Conservation (phyloP, 2,329 filamentous ascomycete species). For the Ceratocystis destructans region DNA sequence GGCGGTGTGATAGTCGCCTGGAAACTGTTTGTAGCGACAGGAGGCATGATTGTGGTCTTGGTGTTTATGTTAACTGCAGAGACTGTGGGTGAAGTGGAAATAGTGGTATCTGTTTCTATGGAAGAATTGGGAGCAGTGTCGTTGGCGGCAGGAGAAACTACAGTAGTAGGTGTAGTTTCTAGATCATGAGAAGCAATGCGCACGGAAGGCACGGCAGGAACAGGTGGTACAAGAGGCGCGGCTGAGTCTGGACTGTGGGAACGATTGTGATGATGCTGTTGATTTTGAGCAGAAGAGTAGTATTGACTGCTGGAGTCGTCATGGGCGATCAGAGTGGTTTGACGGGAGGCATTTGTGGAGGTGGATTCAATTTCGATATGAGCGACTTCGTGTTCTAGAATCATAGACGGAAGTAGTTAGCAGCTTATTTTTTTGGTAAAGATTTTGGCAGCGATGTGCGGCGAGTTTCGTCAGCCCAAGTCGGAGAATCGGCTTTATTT, state of each 20-base stretch:
- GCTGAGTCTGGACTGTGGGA: neutral
- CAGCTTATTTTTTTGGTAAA: conserved; percentile 6
- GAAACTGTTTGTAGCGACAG: conserved; percentile 4
- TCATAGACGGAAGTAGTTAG: conserved; percentile 4
- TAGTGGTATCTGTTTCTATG: neutral
- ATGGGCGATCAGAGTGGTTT: conserved; percentile 13
- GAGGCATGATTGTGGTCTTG: neutral
- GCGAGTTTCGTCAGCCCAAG: neutral
- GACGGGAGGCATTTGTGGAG: conserved; percentile 12
- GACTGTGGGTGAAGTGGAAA: neutral
- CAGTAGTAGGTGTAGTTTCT: conserved; percentile 12
- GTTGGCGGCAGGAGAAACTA: neutral
- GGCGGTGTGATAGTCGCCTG: conserved; percentile 17
- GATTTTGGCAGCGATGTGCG: neutral
- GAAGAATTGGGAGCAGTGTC: conserved; percentile 1
- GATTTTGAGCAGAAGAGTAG: neutral
- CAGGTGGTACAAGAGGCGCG: neutral
- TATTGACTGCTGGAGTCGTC: neutral
- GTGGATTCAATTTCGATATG: conserved; percentile 11
- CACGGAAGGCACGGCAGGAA: conserved; percentile 8
- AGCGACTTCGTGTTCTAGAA: conserved; percentile 10
- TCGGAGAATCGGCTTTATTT: neutral
- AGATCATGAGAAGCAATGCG: conserved; percentile 13
- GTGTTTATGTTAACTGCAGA: neutral
- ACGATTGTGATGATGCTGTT: neutral